Evolutionary conservation across 495 filamentous ascomycete species (phyloP).

Genomic region (Penicillium desertorum): DNA sequence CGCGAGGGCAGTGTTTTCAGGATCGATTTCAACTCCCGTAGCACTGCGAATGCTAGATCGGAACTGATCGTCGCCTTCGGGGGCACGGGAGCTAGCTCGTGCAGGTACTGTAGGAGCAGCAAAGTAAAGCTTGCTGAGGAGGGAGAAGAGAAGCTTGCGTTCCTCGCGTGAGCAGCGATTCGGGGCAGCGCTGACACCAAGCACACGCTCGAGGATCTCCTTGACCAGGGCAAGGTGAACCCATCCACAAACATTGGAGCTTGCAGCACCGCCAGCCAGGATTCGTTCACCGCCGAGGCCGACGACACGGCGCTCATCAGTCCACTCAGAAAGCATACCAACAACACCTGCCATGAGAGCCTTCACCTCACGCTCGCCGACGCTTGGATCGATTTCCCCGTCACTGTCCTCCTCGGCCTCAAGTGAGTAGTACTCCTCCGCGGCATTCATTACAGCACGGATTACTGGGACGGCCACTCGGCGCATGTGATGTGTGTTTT

Average conservation of each 20-base stretch:
- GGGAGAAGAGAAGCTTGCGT: constrained; percentile 72
- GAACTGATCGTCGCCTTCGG: constrained; percentile 42
- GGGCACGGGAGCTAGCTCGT: constrained; percentile 40
- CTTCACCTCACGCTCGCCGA: constrained; percentile 80
- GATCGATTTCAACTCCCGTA: constrained; percentile 36
- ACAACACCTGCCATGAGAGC: constrained; percentile 70
- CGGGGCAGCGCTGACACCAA: constrained; percentile 33
- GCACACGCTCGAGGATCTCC: constrained; percentile 39
- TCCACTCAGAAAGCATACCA: constrained; percentile 90
- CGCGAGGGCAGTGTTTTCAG: constrained; percentile 39
- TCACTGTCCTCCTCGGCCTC: constrained; percentile 56
- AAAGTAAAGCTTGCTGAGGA: constrained; percentile 82
- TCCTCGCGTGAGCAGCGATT: constrained; percentile 67
- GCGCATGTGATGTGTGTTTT: constrained; percentile 80
- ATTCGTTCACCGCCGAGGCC: constrained; percentile 59
- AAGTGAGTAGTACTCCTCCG: constrained; percentile 49
- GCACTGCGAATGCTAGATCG: constrained; percentile 41
- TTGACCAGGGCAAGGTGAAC: constrained; percentile 44
- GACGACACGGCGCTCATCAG: constrained; percentile 85
- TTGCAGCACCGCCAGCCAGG: constrained; percentile 54
- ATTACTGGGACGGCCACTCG: constrained; percentile 66
- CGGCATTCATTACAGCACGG: constrained; percentile 55
- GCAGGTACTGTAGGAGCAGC: constrained; percentile 50
- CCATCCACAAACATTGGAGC: constrained; percentile 53
- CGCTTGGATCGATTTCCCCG: constrained; percentile 60